phyloP scores from a whole-genome alignment of 768 basidiomycete genomes.

The Leucocoprinus sp. region DNA sequence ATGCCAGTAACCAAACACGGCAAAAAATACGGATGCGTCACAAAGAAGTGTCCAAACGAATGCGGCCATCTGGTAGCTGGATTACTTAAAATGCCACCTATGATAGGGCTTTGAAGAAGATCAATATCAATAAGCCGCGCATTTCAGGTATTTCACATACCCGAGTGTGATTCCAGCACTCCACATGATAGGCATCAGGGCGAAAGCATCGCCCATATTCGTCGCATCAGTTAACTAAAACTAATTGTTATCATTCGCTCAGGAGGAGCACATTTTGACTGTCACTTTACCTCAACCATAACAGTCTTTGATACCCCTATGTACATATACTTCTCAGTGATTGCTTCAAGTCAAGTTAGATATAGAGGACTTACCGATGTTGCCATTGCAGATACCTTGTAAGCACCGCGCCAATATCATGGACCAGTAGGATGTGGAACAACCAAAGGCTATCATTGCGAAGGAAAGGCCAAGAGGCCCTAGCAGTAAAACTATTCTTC shows the following conservation, averaged over 20 bases:
- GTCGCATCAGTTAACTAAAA: slow-evolving; percentile 28
- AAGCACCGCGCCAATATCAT: slow-evolving; percentile 21
- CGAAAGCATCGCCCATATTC: slow-evolving; percentile 31
- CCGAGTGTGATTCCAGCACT: slow-evolving; percentile 24
- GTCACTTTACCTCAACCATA: slow-evolving; percentile 32
- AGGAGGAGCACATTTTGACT: background rate
- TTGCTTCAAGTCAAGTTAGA: background rate
- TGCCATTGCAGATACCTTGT: slow-evolving; percentile 34
- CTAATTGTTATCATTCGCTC: background rate
- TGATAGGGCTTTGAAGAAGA: too few species aligned
- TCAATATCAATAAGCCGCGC: background rate
- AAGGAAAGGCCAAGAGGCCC: slow-evolving; percentile 34
- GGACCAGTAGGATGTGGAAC: slow-evolving; percentile 30
- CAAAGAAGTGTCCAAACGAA: too few species aligned
- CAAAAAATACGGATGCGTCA: too few species aligned
- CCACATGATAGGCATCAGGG: slow-evolving; percentile 28
- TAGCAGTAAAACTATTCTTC: slow-evolving; percentile 35
- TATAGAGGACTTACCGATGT: slow-evolving; percentile 16
- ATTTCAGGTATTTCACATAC: slow-evolving; percentile 16
- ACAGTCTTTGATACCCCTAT: slow-evolving; percentile 37
- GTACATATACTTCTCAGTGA: background rate
- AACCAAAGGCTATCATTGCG: slow-evolving; percentile 35
- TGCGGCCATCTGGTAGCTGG: too few species aligned
- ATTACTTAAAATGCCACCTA: too few species aligned
- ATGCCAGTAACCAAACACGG: too few species aligned